These are phyloP conservation scores for Chlorella sp. DNA, from an alignment of 139 green algal species.

Conservation along the genomic window DNA sequence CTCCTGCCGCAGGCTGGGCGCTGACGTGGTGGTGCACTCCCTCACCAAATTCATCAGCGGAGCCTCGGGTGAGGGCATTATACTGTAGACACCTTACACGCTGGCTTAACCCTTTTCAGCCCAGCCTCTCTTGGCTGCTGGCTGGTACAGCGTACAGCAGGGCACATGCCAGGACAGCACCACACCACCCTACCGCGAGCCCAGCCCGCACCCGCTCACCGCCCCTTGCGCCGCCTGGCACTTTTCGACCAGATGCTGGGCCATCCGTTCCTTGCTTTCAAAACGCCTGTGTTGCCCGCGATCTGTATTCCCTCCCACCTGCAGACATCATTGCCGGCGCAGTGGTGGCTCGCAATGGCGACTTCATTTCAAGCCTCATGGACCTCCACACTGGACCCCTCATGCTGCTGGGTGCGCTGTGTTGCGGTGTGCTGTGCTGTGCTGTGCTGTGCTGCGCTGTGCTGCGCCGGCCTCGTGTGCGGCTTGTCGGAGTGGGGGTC, in stretches of 20 bases:
- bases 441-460: not conserved
- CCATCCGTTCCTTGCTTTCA: too few species aligned
- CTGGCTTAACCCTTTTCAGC: not conserved
- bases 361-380: slow-evolving; percentile 70
- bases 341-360: slow-evolving; percentile 41
- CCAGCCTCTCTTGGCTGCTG: not conserved
- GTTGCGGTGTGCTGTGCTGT: not conserved
- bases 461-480: not conserved
- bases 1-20: slow-evolving; percentile 45
- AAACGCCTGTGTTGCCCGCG: too few species aligned
- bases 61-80: slow-evolving; percentile 39
- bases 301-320: not conserved
- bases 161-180: too few species aligned
- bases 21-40: slow-evolving; percentile 80
- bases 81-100: too few species aligned
- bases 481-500: not conserved
- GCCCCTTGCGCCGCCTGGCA: too few species aligned
- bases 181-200: too few species aligned
- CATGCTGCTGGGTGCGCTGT: slow-evolving; percentile 67
- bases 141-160: too few species aligned
- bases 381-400: slow-evolving; percentile 67
- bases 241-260: too few species aligned
- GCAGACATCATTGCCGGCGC: slow-evolving; percentile 75
- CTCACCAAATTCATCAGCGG: slow-evolving; percentile 86
- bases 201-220: too few species aligned